Evolutionary conservation across 257 asterid genomes (phyloP).

Genomic region (Craterostigma plantagineum): DNA sequence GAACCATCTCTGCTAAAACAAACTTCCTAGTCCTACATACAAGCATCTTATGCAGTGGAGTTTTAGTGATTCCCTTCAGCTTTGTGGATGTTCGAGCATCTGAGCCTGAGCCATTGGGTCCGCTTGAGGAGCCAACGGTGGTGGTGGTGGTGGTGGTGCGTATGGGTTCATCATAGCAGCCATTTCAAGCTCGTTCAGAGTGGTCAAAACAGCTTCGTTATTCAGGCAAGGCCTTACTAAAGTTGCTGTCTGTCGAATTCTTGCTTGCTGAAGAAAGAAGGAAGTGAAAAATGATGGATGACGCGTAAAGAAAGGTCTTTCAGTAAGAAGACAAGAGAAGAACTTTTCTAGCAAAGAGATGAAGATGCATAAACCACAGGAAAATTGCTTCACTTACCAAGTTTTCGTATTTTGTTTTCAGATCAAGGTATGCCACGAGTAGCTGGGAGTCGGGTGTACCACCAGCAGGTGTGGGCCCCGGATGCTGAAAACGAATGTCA

Average conservation of each 20-base stretch:
- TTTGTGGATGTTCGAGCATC: no score
- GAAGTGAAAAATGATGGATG: slow-evolving; percentile 2
- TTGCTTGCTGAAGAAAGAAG: slow-evolving; percentile 32
- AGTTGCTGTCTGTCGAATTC: slow-evolving; percentile 24
- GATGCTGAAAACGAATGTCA: no score
- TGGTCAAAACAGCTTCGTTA: slow-evolving; percentile 21
- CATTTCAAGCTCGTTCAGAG: slow-evolving; percentile 48
- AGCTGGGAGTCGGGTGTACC: slow-evolving; percentile 31
- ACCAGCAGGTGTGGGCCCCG: not conserved
- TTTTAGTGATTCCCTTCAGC: no score
- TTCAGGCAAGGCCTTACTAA: slow-evolving; percentile 36
- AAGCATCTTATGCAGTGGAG: no score
- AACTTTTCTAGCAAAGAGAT: no score
- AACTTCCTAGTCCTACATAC: no score
- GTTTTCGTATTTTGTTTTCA: slow-evolving; percentile 30
- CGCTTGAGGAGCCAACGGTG: not conserved
- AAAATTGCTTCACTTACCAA: slow-evolving; percentile 33
- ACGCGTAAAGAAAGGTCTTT: not conserved
- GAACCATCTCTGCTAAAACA: no score
- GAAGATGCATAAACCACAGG: no score
- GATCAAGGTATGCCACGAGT: slow-evolving; percentile 27
- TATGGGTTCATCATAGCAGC: slow-evolving; percentile 13
- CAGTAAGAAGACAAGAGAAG: no score
- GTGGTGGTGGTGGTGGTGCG: not conserved
- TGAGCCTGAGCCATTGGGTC: no score